A percentile compares a stretch with the other conserved stretches of the same genome.
phyloP scores from a whole-genome alignment of 371 early-diverging fungal genomes.

The Mucor plumbeus region DNA sequence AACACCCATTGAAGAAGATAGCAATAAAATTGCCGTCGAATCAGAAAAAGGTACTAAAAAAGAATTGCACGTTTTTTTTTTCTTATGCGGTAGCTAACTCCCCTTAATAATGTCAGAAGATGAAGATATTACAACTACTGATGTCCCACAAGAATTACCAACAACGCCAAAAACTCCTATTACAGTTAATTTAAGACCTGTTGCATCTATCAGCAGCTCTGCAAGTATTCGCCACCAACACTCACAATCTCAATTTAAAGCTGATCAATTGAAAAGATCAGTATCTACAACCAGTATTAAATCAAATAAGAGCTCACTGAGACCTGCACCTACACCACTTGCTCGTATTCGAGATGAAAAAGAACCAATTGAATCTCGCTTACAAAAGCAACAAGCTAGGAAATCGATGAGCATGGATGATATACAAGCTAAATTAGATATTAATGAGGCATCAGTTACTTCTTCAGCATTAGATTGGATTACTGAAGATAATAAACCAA shows the following conservation, averaged over 20 bases:
- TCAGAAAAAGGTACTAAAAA: neutral
- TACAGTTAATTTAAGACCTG: neutral
- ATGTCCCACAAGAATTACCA: neutral
- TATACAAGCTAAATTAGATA: neutral
- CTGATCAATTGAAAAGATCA: constrained; percentile 14
- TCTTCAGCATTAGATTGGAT: constrained; percentile 26
- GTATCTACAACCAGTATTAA: constrained; percentile 17
- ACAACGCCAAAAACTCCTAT: constrained; percentile 4
- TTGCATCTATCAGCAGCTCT: constrained; percentile 13
- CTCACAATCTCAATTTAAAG: neutral
- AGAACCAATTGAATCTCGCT: constrained; percentile 1
- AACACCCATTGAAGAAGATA: neutral
- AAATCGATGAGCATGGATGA: constrained; percentile 23
- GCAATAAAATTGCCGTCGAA: neutral
- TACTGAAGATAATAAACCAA: neutral
- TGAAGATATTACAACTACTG: neutral
- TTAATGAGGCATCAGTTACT: constrained; percentile 13
- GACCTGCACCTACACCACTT: neutral
- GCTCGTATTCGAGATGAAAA: neutral
- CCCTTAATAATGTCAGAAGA: neutral
- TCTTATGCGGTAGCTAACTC: neutral
- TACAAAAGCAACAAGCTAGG: constrained; percentile 9
- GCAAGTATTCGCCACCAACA: neutral
- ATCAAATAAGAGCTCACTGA: constrained; percentile 9
- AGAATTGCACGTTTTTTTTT: constrained; percentile 2